Conservation (phyloP, 495 filamentous ascomycete genomes). For the Aspergillus ostianus region DNA sequence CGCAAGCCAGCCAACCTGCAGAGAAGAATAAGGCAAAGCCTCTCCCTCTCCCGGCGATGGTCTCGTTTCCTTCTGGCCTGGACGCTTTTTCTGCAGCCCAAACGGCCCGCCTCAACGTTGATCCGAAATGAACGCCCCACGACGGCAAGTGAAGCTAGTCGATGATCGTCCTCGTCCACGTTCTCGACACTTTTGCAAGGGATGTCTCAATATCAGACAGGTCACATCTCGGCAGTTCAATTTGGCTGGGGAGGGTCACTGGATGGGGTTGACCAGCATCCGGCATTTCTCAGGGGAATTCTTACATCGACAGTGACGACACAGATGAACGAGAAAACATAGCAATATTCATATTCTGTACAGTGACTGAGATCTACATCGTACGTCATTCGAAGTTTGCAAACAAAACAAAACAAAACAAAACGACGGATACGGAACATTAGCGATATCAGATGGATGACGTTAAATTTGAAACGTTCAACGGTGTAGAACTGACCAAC, state of each 20-base stretch:
- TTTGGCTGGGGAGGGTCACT: background rate
- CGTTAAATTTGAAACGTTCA: too few species aligned
- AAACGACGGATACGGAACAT: too few species aligned
- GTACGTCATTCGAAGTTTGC: too few species aligned
- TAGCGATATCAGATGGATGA: too few species aligned
- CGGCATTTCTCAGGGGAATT: too few species aligned
- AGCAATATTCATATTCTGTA: too few species aligned
- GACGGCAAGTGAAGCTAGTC: background rate
- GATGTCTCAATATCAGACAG: background rate
- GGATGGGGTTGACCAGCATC: too few species aligned
- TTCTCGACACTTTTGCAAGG: constrained; percentile 8
- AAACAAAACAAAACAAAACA: too few species aligned
- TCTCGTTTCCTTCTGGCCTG: background rate
- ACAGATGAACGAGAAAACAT: too few species aligned
- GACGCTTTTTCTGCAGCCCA: constrained; percentile 1
- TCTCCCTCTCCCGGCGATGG: background rate
- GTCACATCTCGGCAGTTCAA: background rate
- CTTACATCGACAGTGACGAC: too few species aligned
- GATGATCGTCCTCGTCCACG: constrained; percentile 7
- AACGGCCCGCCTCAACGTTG: constrained; percentile 24
- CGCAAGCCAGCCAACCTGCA: constrained; percentile 13
- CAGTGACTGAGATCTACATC: too few species aligned
- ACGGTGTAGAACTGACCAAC: too few species aligned
- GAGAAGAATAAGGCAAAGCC: constrained; percentile 5
- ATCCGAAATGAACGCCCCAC: constrained; percentile 20